Evolutionary conservation across 768 basidiomycete species (phyloP).

Genomic region (Tephrocybe rancida): DNA sequence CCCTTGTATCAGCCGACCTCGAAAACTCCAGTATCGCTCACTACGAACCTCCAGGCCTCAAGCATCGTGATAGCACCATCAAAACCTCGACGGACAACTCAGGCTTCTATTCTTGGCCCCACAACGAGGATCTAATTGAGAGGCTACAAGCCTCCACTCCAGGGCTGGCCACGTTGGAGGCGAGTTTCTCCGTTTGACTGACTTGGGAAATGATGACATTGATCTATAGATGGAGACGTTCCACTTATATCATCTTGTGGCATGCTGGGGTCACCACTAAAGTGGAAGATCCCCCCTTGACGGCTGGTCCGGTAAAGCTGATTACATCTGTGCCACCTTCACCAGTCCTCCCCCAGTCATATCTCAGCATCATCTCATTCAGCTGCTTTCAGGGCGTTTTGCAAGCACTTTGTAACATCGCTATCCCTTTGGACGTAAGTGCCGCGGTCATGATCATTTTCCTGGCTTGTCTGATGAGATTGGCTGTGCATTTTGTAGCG

Average conservation of each 20-base stretch:
- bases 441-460: slow-evolving; percentile 3
- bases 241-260: slow-evolving; percentile 78
- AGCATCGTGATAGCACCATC: no score
- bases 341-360: slow-evolving; percentile 11
- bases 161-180: slow-evolving; percentile 72
- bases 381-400: slow-evolving; percentile 47
- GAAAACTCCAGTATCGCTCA: no score
- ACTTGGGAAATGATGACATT: neutral
- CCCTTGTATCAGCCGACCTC: no score
- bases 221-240: slow-evolving; percentile 80
- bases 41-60: no score
- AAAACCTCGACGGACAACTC: no score
- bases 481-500: slow-evolving; percentile 33
- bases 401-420: slow-evolving; percentile 51
- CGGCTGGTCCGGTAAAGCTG: slow-evolving; percentile 45
- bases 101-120: slow-evolving; percentile 87
- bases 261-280: slow-evolving; percentile 52
- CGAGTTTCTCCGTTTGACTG: slow-evolving; percentile 23
- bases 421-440: slow-evolving; percentile 55
- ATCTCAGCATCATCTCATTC: slow-evolving; percentile 9
- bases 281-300: slow-evolving; percentile 41
- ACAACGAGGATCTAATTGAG: slow-evolving; percentile 66
- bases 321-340: slow-evolving; percentile 31
- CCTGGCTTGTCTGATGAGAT: slow-evolving; percentile 8
- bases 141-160: slow-evolving; percentile 49